Evolutionary conservation across 2,329 filamentous ascomycete species (phyloP).

Genomic region (Akanthomyces lecanii): DNA sequence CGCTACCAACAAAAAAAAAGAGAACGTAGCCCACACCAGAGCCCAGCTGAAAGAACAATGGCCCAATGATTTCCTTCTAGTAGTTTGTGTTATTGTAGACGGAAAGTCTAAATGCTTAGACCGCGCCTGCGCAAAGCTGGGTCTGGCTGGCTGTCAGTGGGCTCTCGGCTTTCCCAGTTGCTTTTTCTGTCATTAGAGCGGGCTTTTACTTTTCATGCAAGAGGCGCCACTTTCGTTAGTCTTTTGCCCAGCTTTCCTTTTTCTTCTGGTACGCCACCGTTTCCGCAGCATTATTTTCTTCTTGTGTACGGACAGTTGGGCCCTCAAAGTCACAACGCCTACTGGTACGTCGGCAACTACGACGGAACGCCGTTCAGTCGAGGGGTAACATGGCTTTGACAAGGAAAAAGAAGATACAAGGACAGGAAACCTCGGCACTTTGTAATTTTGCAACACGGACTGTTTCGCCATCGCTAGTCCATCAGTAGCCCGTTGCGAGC

Average conservation of each 20-base stretch:
- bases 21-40: too few relatives aligned
- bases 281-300: background rate
- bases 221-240: constrained; percentile 1
- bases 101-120: too few relatives aligned
- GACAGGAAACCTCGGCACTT: background rate
- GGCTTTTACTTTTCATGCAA: constrained; percentile 1
- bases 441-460: background rate
- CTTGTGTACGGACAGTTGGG: too few relatives aligned
- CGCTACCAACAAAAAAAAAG: too few relatives aligned
- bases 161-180: background rate
- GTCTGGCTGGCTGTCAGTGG: background rate
- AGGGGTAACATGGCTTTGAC: background rate
- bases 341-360: background rate
- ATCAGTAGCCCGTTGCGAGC: background rate
- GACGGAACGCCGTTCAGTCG: background rate
- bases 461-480: background rate
- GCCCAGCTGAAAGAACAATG: too few relatives aligned
- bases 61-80: too few relatives aligned
- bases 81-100: too few relatives aligned
- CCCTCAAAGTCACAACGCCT: background rate
- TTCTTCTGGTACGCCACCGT: background rate
- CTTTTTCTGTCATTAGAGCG: background rate
- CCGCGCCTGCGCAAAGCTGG: too few relatives aligned
- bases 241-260: background rate
- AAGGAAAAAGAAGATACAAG: background rate